These are phyloP conservation scores for Tylopilus orsonianus DNA, from an alignment of 1,284 basidiomycete genomes.

Conservation along the genomic window DNA sequence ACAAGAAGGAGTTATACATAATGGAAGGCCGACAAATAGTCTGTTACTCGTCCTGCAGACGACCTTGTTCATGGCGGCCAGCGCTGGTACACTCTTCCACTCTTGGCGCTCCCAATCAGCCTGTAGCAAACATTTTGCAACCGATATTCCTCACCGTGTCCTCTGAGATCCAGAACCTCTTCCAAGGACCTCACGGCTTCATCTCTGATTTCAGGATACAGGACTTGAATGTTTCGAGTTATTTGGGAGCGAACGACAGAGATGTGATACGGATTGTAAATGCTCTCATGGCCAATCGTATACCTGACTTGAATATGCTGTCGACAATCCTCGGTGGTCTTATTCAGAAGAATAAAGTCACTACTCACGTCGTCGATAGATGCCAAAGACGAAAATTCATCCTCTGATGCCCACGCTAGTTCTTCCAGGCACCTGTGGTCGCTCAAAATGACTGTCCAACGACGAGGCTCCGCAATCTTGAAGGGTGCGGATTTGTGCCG, in stretches of 20 bases:
- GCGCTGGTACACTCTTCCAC: conserved; percentile 29
- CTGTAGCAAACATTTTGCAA: background rate
- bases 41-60: conserved; percentile 38
- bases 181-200: conserved; percentile 35
- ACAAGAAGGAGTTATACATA: conserved; percentile 31
- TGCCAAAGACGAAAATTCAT: conserved; percentile 17
- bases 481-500: conserved; percentile 41
- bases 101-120: conserved; percentile 18
- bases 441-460: conserved; percentile 43
- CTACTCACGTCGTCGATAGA: conserved; percentile 6
- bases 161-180: conserved; percentile 20
- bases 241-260: conserved; percentile 29
- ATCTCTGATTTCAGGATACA: conserved; percentile 33
- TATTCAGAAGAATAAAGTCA: background rate
- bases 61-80: conserved; percentile 23
- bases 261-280: conserved; percentile 31
- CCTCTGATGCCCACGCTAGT: conserved; percentile 39
- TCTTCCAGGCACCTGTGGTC: conserved; percentile 41
- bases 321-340: background rate
- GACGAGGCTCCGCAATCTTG: conserved; percentile 39
- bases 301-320: background rate
- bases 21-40: conserved; percentile 40
- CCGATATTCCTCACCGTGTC: conserved; percentile 13
- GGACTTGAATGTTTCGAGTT: conserved; percentile 30
- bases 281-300: conserved; percentile 25